Base-by-base conservation (phyloP, 495 filamentous ascomycete species). In the Podospora australis region DNA sequence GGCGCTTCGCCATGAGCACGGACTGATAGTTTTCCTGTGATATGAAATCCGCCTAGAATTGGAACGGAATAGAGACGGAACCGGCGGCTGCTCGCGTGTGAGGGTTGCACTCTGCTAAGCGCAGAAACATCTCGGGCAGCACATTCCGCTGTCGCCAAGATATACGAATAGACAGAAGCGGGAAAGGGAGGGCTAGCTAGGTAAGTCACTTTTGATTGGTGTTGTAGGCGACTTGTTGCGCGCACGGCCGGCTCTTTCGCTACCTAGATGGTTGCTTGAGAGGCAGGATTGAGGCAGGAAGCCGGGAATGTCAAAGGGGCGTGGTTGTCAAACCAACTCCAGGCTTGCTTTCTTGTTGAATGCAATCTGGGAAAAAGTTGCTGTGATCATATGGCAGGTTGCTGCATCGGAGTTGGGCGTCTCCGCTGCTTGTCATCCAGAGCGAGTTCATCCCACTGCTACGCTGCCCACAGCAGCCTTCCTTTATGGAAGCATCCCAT, bases 141-240 rank as follows among this genome's bases (percentile, higher is more conserved):
- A n/a, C n/a, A n/a, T n/a, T n/a, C n/a, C n/a, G n/a, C n/a, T n/a
- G n/a, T n/a, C n/a, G n/a, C 20, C 11, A 14, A 24, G n/a, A n/a
- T n/a, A n/a, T n/a, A n/a, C n/a, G n/a, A n/a, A n/a, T n/a, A n/a
- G n/a, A n/a, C n/a, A n/a, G 2, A 20, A 47, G 26, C 4, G 5
- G 8, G 30, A 39, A n/a, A 16, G 21, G 32, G 19, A 34, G 6
- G 30, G 44, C 17, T 38, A 34, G 20, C 30, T 7, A 34, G n/a
- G n/a, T n/a, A n/a, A n/a, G 2, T 39, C 9, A 26, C 3, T 10
- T 44, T n/a, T 35, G 40, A 56, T 53, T 56, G 54, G 54, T 16
- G 35, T 26, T 22, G 16, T 36, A 36, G 32, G 32, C 32, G 32
- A 36, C 32, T 36, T 36, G 32, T 17, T 36, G 32, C 32, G n/a